Base-by-base conservation (phyloP, 352 stramenopile species). In the Pythium dissotocum region DNA sequence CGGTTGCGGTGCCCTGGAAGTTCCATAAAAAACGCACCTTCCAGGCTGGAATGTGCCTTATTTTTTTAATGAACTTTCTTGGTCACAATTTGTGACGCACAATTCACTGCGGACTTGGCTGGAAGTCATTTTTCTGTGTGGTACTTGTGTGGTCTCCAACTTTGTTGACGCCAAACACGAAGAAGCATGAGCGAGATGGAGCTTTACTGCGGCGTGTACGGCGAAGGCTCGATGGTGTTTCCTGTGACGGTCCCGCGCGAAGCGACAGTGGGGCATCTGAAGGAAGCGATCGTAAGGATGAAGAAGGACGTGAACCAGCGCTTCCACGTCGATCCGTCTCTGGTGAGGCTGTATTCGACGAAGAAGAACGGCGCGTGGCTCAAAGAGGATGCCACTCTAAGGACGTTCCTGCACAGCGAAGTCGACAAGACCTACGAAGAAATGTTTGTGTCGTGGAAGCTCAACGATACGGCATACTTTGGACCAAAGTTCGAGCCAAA, bases 1-100 rank as follows among this genome's bases (percentile, higher is more conserved):
- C 83, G 79, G 72, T 90, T 94, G 16, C 87, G 79, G 65, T 95
- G 21, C 21, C 21, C 21, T 24, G 21, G 21, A 24, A 24, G 21
- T 24, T 0, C 21, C 21, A 24, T 24, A 24, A 24, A 24, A 24
- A 24, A 24, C 0, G 21, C 21, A 24, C 21, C 21, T 24, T 24
- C 21, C 21, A 24, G 21, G 21, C 21, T 24, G 21, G 21, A 24
- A 24, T 24, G 21, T 24, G 21, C 21, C 21, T 24, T 24, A 0
- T 24, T 24, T 24, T 24, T 24, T 24, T 24, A 0, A 24, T 24
- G 21, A 24, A 24, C 21, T 24, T 24, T 24, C 21, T 24, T 24
- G 21, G 21, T 24, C 21, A 24, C 21, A 24, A 24, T 24, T 24
- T 24, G 21, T 24, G 21, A 24, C 21, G 21, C 21, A 24, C 21